Base-by-base conservation (phyloP, 192 early-diverging fungal genomes). In the Chytriomyces confervae region DNA sequence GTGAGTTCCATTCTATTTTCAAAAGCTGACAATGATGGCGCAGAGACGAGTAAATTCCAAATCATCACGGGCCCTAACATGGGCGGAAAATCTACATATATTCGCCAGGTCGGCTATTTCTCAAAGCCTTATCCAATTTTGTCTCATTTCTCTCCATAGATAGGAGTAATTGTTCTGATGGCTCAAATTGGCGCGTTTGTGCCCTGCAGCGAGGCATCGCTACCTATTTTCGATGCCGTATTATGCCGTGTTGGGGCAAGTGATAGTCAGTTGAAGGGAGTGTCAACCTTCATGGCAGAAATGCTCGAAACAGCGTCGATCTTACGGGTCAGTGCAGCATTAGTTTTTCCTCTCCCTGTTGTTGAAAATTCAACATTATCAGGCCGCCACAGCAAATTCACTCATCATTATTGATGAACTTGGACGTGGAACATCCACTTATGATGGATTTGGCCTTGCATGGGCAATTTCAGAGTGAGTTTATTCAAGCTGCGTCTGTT, bases 51-150 rank as follows among this genome's bases (percentile, higher is more conserved):
- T 79, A 66, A 71, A 77, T 97, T 98, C 73, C 87, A 91, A 44
- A 95, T 98, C 49, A 97, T 98, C 62, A 97, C 96, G 0, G 97
- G 97, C 0, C 97, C 97, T 16, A 99, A 99, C 83, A 99, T 99
- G 97, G 95, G 96, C 72, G 97, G 97, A 51, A 99, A 99, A 81
- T 96, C 95, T 7, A 99, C 97, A 0, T 99, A 95, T 80, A 97
- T 97, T 73, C 88, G 97, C 13, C 95, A 96, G 86, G 91, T 92
- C 80, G 0, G 7, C 7, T 80, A 60, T 50, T 9, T 75, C 5
- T 48, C 16, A 20, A 48, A 50, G 7, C 7, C 61, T 73, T 6
- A 27, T 75, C n/a, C 60, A n/a, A 20, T 29, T 7, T 60, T 62
- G 48, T 45, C 43, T 69, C 62, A 61, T 20, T 45, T 5, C 50